These are phyloP conservation scores for Saccharomycopsis crataegensis DNA, from an alignment of 1,139 yeast species.

Conservation along the genomic window DNA sequence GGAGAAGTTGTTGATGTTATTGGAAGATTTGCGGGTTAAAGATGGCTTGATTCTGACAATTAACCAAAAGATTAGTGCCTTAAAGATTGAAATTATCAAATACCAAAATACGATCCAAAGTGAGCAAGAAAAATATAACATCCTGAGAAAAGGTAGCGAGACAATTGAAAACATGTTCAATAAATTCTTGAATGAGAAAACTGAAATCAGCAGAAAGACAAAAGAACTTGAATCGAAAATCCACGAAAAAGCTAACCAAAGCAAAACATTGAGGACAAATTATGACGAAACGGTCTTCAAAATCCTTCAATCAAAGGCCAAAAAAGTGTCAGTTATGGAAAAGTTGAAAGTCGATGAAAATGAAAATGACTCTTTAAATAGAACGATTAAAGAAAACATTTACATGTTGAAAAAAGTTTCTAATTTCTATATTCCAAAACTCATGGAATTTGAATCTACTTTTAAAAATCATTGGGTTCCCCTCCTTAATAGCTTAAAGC, in stretches of 20 bases:
- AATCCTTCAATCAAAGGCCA: constrained; percentile 15
- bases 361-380: constrained; percentile 13
- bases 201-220: not conserved
- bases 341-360: constrained; percentile 10
- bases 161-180: not conserved
- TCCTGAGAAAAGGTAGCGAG: not conserved
- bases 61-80: not conserved
- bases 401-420: constrained; percentile 1
- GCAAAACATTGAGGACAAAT: constrained; percentile 5
- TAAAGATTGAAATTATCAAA: constrained; percentile 2
- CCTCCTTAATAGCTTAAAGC: not conserved
- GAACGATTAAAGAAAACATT: not conserved
- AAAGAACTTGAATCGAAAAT: not conserved
- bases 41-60: not conserved
- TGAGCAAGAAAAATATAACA: not conserved
- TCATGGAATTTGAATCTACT: not conserved
- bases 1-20: not conserved
- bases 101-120: not conserved
- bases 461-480: constrained; percentile 8
- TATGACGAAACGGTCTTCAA: constrained; percentile 16
- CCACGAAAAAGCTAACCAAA: not conserved
- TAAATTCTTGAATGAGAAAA: not conserved
- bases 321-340: constrained; percentile 12
- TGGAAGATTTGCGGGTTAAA: not conserved
- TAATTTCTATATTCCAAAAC: not conserved